A percentile compares a stretch with the other conserved stretches of the same genome.
These are phyloP conservation scores for Tulasnella sp. DNA, from an alignment of 768 basidiomycete genomes.

Conservation along the genomic window DNA sequence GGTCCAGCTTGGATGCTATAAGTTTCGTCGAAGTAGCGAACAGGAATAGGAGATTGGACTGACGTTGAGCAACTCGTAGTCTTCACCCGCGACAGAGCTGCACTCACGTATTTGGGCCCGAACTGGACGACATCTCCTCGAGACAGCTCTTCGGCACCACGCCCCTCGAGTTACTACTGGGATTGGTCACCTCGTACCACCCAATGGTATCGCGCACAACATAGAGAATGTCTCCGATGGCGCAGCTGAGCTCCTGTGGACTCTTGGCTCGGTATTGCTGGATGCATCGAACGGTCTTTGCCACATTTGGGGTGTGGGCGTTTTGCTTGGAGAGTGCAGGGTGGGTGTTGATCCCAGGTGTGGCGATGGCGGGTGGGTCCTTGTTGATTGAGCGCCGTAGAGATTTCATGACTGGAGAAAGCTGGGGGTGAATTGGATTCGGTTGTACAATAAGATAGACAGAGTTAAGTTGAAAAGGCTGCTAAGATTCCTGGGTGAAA, in stretches of 20 bases:
- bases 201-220: slow-evolving; percentile 36
- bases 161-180: slow-evolving; percentile 79
- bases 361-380: slow-evolving; percentile 38
- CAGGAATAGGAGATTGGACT: neutral
- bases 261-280: slow-evolving; percentile 50
- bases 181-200: slow-evolving; percentile 95
- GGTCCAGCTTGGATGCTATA: slow-evolving; percentile 14
- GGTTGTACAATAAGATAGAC: neutral
- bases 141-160: slow-evolving; percentile 80
- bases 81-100: neutral
- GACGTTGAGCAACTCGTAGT: neutral
- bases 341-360: slow-evolving; percentile 63
- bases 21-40: neutral
- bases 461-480: too few species aligned
- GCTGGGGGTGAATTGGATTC: neutral
- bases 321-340: slow-evolving; percentile 60
- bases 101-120: neutral
- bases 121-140: slow-evolving; percentile 65
- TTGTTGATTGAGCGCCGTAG: slow-evolving; percentile 69
- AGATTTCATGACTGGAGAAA: slow-evolving; percentile 50
- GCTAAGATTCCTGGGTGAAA: too few species aligned
- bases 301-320: slow-evolving; percentile 46
- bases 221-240: slow-evolving; percentile 96
- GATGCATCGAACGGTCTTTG: slow-evolving; percentile 89
- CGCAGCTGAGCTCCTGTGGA: slow-evolving; percentile 80